A percentile compares a stretch with the other conserved stretches of the same genome.
These are phyloP conservation scores for Candida smagusa DNA, from an alignment of 1,139 yeast species.

Conservation along the genomic window DNA sequence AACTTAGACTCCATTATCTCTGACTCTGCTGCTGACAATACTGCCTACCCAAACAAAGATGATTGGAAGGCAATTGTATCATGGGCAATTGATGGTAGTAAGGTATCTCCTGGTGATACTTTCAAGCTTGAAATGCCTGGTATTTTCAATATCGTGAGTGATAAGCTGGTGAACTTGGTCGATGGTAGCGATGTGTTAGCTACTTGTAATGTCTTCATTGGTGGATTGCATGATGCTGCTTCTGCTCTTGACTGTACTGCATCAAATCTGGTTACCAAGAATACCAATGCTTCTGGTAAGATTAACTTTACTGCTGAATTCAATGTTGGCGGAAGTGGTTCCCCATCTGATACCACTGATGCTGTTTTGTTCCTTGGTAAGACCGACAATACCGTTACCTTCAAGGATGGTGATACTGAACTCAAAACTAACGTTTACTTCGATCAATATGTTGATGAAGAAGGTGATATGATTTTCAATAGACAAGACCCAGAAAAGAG, in stretches of 20 bases:
- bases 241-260: constrained; percentile 21
- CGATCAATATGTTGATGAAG: neutral
- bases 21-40: neutral
- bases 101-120: constrained; percentile 23
- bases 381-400: constrained; percentile 20
- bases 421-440: constrained; percentile 17
- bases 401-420: constrained; percentile 24
- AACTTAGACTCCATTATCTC: neutral
- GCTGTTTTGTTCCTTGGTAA: constrained; percentile 22
- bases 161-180: constrained; percentile 6
- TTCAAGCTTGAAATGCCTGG: constrained; percentile 25
- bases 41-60: constrained; percentile 8
- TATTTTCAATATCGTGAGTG: constrained; percentile 24
- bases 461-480: neutral
- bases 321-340: constrained; percentile 24
- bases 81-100: constrained; percentile 21
- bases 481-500: constrained; percentile 11
- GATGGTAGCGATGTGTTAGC: constrained; percentile 17
- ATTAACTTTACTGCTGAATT: constrained; percentile 26
- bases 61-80: constrained; percentile 22
- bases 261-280: constrained; percentile 10
- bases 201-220: constrained; percentile 18
- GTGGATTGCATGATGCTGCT: neutral
- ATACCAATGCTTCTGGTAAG: constrained; percentile 20
- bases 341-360: constrained; percentile 17